Evolutionary conservation across 805 yeast genomes (phyloP), one percentile per base, ranked within the genome.

Genomic region (Isabelozyma rhagii): DNA sequence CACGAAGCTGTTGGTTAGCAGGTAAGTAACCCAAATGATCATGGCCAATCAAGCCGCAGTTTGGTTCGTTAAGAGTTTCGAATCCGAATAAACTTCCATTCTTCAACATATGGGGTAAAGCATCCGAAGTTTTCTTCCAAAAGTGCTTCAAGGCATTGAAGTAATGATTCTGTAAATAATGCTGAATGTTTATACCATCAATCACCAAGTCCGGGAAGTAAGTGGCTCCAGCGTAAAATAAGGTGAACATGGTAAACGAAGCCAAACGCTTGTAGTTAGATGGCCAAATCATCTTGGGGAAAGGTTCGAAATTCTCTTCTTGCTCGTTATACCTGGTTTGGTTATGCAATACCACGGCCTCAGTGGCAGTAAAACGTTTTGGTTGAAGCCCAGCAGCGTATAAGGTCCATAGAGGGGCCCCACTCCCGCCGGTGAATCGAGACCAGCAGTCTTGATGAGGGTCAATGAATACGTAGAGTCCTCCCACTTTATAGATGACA

Each of bases 391-490:
- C 97, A 2, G 93, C 96, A 21, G 94, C 92, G 60, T 87, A 84
- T 4, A 91, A 64, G 0, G 97, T 91, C 97, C 97, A 92, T 60
- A 89, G 59, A 0, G 97, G 97, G 3, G 97, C 96, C 15, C 97
- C 97, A 44, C 89, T 83, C 2, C 97, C 97, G 5, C 97, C 97
- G 9, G 83, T 74, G 62, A 77, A 88, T 44, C 97, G 78, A 1
- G 94, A 85, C 97, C 97, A 92, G 10, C 85, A 96, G 63, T 92
- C 97, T 65, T 92, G 97, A 63, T 92, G 97, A 0, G 96, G 89
- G 61, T 92, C 97, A 55, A 92, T 63, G 56, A 87, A 83, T 6
- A 90, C 89, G 58, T 86, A 87, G 15, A 91, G 63, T 0, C 92
- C 93, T 1, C 94, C 96, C 28, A 82, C 71, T 15, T 75, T 61